Conservation (phyloP, 1,139 yeast species). For the Geotrichum bryndzae region DNA sequence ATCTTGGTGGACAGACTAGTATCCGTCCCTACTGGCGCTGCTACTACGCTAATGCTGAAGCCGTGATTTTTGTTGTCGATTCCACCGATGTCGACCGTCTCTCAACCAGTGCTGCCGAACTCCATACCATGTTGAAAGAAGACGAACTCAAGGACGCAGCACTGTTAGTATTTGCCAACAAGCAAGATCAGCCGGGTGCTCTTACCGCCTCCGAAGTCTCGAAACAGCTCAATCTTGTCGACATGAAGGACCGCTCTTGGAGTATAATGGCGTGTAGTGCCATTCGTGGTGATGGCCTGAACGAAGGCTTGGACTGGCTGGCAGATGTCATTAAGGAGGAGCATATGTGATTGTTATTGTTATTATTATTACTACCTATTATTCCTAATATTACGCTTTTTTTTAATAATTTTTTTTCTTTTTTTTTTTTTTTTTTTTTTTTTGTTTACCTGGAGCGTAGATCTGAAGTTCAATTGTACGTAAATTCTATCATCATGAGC, state of each 20-base stretch:
- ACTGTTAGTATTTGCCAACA: conserved; percentile 73
- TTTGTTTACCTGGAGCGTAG: no score
- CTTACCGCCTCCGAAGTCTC: conserved; percentile 92
- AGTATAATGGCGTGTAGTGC: conserved; percentile 97
- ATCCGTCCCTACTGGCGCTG: conserved; percentile 98
- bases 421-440: no score
- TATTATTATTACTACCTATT: not conserved
- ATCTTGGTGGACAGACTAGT: conserved; percentile 94
- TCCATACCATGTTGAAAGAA: conserved; percentile 86
- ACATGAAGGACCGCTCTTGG: conserved; percentile 94
- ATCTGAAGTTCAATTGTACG: no score
- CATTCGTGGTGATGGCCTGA: conserved; percentile 88
- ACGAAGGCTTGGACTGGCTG: conserved; percentile 95
- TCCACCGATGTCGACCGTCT: conserved; percentile 94
- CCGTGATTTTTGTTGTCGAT: conserved; percentile 93
- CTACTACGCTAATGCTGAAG: conserved; percentile 92
- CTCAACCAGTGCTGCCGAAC: conserved; percentile 78
- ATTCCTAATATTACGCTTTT: not conserved
- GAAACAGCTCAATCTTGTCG: conserved; percentile 76
- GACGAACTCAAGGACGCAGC: conserved; percentile 90
- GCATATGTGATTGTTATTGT: conserved; percentile 23
- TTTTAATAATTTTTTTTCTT: no score
- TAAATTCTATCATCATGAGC: no score
- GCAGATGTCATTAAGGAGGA: conserved; percentile 93
- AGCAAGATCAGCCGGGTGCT: conserved; percentile 96